Conservation (phyloP, 345 rosid species). For the Gynandropsis gynandra region DNA sequence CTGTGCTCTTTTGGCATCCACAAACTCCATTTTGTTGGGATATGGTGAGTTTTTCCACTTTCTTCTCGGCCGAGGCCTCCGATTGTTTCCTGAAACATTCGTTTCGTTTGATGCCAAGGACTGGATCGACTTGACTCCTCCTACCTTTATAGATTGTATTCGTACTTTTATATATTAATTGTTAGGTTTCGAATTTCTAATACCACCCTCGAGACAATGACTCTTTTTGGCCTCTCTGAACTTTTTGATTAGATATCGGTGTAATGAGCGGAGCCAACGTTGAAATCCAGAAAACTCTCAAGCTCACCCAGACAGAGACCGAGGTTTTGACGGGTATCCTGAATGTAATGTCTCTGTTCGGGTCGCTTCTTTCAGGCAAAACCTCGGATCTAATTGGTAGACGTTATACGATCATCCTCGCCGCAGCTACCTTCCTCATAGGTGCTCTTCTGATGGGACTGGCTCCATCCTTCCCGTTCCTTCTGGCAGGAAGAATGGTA, state of each 20-base stretch:
- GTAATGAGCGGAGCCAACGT: constrained; percentile 7
- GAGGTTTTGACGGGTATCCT: constrained; percentile 45
- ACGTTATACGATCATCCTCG: constrained; percentile 43
- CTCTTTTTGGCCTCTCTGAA: background rate
- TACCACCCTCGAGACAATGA: too few relatives aligned
- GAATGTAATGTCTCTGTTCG: constrained; percentile 41
- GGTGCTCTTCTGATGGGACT: constrained; percentile 56
- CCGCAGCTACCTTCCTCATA: constrained; percentile 37
- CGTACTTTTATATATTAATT: too few relatives aligned
- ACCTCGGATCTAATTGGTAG: constrained; percentile 53
- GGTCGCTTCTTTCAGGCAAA: constrained; percentile 39
- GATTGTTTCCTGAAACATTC: background rate
- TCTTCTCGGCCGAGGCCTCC: background rate
- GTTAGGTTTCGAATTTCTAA: too few relatives aligned
- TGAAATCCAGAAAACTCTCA: background rate
- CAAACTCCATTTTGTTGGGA: constrained; percentile 46
- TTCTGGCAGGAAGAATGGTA: constrained; percentile 43
- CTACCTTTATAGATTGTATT: too few relatives aligned
- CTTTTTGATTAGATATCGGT: background rate
- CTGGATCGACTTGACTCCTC: too few relatives aligned
- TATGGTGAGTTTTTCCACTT: constrained; percentile 40
- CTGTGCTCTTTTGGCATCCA: constrained; percentile 47
- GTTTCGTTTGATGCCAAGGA: too few relatives aligned
- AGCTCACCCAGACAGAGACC: constrained; percentile 17
- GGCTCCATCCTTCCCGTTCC: constrained; percentile 37